Evolutionary conservation across 2,329 filamentous ascomycete species (phyloP), one percentile per base, ranked within the genome.

Genomic region (Phialophora chinensis): DNA sequence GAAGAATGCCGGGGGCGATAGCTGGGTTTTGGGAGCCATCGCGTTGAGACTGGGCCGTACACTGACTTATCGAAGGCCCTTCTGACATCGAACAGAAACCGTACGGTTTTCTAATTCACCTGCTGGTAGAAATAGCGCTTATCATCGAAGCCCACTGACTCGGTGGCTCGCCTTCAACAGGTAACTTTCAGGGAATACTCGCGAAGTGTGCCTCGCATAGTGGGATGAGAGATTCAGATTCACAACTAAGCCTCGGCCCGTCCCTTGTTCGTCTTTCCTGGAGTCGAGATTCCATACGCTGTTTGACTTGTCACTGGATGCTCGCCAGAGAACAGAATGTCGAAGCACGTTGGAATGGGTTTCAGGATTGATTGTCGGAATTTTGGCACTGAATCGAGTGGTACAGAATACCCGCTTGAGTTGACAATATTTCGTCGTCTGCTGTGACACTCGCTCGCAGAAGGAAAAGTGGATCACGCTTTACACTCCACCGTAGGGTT

Each of bases 1-100:
- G 67, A 80, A 79, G 73, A 82, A 82, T 66, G 73, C 67, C 60
- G 77, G 69, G 61, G 81, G 79, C 3, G 79, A 73, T 49, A 80
- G 60, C 14, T 58, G 55, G 20, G 55, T 47, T 27, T 58, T 58
- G 12, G 55, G 55, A 12, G 35, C 53, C 53, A 55, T 55, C 23
- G 49, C 25, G 25, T 11, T 35, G 25, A 33, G 25, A 33, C 17
- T 44, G 20, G 17, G 14, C 14, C n/a, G 17, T n/a, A n/a, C 5
- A n/a, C 38, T 11, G 38, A 7, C 38, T 8, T 17, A 44, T 20
- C 17, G 14, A 44, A 20, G 14, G 6, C 7, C 17, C 38, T n/a
- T n/a, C 38, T 3, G 38, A 44, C 38, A 44, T n/a, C 14, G 38
- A 20, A 8, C 38, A 44, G 6, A 44, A 7, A 20, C 38, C 35